A percentile compares a stretch with the other conserved stretches of the same genome.
phyloP scores from a whole-genome alignment of 208 protist genomes.

The Trypanosoma mega region DNA sequence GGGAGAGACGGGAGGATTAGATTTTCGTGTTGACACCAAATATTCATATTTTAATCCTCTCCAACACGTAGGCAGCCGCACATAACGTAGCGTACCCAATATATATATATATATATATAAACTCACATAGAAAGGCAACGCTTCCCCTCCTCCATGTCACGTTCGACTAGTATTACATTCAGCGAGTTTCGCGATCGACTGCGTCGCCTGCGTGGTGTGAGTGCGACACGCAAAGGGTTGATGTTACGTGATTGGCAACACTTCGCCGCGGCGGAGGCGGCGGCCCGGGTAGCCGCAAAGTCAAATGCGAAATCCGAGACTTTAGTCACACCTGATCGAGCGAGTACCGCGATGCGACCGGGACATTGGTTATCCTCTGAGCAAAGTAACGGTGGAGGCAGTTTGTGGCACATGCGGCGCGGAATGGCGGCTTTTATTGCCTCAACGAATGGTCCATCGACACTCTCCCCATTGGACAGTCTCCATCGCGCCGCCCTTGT shows the following conservation, averaged over 20 bases:
- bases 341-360: too few species aligned
- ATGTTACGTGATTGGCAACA: conserved; percentile 17
- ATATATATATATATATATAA: too few species aligned
- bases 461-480: conserved; percentile 5
- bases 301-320: too few species aligned
- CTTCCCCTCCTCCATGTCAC: not conserved
- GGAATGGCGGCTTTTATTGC: conserved; percentile 26
- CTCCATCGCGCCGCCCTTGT: conserved; percentile 13
- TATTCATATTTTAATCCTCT: not conserved
- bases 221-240: conserved; percentile 17
- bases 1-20: not conserved
- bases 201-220: conserved; percentile 8
- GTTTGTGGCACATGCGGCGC: conserved; percentile 9
- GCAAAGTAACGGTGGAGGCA: not conserved
- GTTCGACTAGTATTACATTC: not conserved
- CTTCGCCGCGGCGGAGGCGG: conserved; percentile 6
- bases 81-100: too few species aligned
- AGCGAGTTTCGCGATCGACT: conserved; percentile 12
- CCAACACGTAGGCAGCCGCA: too few species aligned
- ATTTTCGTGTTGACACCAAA: not conserved
- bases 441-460: conserved; percentile 13
- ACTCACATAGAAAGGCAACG: too few species aligned
- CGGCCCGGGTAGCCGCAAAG: too few species aligned
- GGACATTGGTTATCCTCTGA: too few species aligned
- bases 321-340: too few species aligned